A percentile compares a stretch with the other conserved stretches of the same genome.
These are phyloP conservation scores for Fremontodendron californicum DNA, from an alignment of 345 rosid species.

Conservation along the genomic window DNA sequence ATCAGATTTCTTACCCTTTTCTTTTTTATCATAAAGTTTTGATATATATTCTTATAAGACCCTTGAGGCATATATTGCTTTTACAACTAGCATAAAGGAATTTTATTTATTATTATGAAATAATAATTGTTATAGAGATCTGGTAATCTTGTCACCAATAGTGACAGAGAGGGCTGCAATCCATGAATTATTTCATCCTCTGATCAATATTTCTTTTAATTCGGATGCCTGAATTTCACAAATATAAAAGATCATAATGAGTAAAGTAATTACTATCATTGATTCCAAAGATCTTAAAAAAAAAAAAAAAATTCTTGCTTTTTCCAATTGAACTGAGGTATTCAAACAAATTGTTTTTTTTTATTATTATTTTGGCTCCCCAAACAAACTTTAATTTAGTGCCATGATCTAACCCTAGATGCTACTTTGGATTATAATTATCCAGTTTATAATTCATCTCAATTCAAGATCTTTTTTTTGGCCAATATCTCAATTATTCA, in stretches of 20 bases:
- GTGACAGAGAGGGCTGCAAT: background rate
- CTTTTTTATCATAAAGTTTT: background rate
- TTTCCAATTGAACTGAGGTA: no score
- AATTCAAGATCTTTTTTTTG: no score
- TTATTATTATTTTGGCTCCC: background rate
- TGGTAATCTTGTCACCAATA: background rate
- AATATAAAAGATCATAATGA: background rate
- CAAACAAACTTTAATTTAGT: background rate
- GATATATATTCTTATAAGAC: slow-evolving; percentile 8
- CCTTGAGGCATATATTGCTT: slow-evolving; percentile 2
- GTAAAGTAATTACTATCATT: no score
- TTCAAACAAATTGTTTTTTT: no score
- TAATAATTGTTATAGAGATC: background rate
- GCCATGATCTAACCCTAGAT: background rate
- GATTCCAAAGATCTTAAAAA: background rate
- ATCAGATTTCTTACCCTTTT: slow-evolving; percentile 7
- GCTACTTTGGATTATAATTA: background rate
- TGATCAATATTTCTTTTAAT: no score
- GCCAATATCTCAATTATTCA: background rate
- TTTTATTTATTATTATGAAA: background rate
- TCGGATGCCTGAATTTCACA: background rate
- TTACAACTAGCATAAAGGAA: slow-evolving; percentile 5
- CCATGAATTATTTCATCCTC: background rate
- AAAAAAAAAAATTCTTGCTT: no score
- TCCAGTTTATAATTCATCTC: no score